Conservation (phyloP, 2,329 filamentous ascomycete species). For the Knoxdaviesia proteae region DNA sequence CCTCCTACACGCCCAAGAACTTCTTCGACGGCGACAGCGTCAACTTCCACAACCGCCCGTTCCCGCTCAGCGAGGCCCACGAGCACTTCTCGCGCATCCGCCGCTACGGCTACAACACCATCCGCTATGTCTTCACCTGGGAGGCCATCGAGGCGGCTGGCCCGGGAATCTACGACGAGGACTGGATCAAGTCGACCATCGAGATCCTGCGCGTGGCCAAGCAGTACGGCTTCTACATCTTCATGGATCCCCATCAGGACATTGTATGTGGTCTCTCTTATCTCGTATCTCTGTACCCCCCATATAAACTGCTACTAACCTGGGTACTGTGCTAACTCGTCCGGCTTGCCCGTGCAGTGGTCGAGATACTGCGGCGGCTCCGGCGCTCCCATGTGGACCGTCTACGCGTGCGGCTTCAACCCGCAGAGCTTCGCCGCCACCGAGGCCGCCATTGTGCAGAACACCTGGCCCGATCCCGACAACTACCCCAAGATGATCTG, state of each 20-base stretch:
- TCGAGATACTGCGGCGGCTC: constrained; percentile 86
- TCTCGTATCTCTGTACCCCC: not conserved
- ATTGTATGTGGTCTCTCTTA: constrained; percentile 37
- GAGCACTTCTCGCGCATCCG: constrained; percentile 70
- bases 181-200: constrained; percentile 83
- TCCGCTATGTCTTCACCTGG: constrained; percentile 96
- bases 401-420: constrained; percentile 85
- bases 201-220: constrained; percentile 66
- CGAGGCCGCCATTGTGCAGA: constrained; percentile 85
- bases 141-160: constrained; percentile 91
- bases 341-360: constrained; percentile 35
- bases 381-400: constrained; percentile 90
- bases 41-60: constrained; percentile 73
- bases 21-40: constrained; percentile 92
- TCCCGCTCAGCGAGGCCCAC: constrained; percentile 62
- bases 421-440: constrained; percentile 69
- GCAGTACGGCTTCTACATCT: constrained; percentile 82
- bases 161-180: constrained; percentile 81
- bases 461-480: constrained; percentile 69
- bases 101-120: constrained; percentile 86
- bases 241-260: constrained; percentile 98
- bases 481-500: constrained; percentile 97
- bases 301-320: not conserved
- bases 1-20: constrained; percentile 53
- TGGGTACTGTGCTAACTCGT: not conserved